These are phyloP conservation scores for Citrus reticulata DNA, from an alignment of 345 rosid genomes.

Conservation along the genomic window DNA sequence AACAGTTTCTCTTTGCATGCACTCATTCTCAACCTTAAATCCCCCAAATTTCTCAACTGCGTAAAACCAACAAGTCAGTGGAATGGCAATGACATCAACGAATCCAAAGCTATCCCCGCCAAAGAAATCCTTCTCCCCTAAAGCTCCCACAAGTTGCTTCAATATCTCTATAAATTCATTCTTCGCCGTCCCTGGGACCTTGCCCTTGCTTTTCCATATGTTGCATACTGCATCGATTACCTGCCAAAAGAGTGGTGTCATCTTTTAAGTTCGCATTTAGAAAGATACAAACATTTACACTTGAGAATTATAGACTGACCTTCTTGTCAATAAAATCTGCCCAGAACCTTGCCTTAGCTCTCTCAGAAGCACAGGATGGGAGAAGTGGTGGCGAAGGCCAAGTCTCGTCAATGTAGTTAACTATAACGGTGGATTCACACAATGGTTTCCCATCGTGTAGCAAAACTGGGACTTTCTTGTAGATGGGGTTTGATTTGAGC, in stretches of 20 bases:
- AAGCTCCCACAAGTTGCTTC: slow-evolving; percentile 49
- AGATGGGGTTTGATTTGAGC: too few relatives aligned
- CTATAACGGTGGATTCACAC: too few relatives aligned
- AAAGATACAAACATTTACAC: too few relatives aligned
- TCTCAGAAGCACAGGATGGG: slow-evolving; percentile 44
- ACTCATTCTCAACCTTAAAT: too few relatives aligned
- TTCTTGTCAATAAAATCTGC: slow-evolving; percentile 65
- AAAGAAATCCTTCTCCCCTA: slow-evolving; percentile 54
- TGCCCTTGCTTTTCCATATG: slow-evolving; percentile 43
- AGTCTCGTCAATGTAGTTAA: slow-evolving; percentile 54
- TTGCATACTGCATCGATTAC: slow-evolving; percentile 30
- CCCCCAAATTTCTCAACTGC: too few relatives aligned
- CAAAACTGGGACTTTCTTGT: too few relatives aligned
- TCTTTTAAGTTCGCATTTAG: too few relatives aligned
- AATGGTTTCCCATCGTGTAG: too few relatives aligned
- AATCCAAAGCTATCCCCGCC: slow-evolving; percentile 52
- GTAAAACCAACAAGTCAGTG: too few relatives aligned
- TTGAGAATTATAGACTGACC: slow-evolving; percentile 20
- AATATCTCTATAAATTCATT: slow-evolving; percentile 42
- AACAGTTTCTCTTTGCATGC: too few relatives aligned
- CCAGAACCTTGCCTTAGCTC: slow-evolving; percentile 70
- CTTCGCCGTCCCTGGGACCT: slow-evolving; percentile 37
- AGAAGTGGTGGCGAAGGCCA: slow-evolving; percentile 54
- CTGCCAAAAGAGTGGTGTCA: slow-evolving; percentile 12
- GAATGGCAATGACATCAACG: too few relatives aligned